phyloP scores from a whole-genome alignment of 441 rosid species.

The Croton laevigatus region DNA sequence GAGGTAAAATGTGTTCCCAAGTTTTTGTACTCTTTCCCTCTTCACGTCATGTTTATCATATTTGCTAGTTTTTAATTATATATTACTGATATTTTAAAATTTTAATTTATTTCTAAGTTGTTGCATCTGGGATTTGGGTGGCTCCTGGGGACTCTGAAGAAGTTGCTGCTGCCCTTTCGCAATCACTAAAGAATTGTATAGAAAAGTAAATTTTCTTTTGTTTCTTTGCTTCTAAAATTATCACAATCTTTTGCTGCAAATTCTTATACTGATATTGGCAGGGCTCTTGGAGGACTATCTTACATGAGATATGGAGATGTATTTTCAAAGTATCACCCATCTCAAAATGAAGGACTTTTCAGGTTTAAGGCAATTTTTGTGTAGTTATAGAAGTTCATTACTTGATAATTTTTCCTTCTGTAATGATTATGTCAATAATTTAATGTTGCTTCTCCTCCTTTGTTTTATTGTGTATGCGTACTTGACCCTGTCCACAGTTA shows the following conservation, averaged over 20 bases:
- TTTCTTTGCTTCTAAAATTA: constrained; percentile 19
- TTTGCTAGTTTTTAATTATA: constrained; percentile 9
- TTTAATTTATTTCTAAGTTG: constrained; percentile 44
- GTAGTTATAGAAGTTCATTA: neutral
- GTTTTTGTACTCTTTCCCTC: neutral
- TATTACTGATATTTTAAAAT: constrained; percentile 6
- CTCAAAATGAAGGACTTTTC: constrained; percentile 70
- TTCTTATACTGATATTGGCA: constrained; percentile 37
- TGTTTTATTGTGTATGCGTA: constrained; percentile 3
- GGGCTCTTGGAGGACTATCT: constrained; percentile 70
- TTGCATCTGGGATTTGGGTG: constrained; percentile 95
- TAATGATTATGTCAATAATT: neutral
- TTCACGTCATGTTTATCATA: neutral
- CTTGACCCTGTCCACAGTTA: neutral
- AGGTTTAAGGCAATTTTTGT: constrained; percentile 45
- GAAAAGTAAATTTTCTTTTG: constrained; percentile 62
- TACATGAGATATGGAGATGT: constrained; percentile 98
- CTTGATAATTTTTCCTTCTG: neutral
- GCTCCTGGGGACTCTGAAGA: constrained; percentile 99
- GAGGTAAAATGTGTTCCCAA: constrained; percentile 47
- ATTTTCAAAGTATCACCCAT: constrained; percentile 75
- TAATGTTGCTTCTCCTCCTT: neutral
- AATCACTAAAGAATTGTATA: constrained; percentile 80
- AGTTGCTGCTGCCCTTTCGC: constrained; percentile 95
- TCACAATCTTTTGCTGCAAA: constrained; percentile 1